These are phyloP conservation scores for Rauvolfia tetraphylla DNA, from an alignment of 257 asterid species.

Conservation along the genomic window DNA sequence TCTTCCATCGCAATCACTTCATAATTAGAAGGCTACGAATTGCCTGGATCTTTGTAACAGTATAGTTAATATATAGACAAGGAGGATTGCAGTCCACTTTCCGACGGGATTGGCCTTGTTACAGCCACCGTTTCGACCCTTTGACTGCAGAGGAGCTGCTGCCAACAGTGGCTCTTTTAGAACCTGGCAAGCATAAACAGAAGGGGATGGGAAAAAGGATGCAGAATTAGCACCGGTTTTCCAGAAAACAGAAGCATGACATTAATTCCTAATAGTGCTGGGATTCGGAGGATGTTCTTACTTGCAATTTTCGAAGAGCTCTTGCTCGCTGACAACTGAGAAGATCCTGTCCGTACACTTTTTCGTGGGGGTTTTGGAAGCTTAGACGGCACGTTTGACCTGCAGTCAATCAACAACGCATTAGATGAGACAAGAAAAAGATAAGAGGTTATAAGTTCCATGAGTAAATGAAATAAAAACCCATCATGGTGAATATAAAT, in stretches of 20 bases:
- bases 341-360: conserved; percentile 46
- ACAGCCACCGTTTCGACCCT: conserved; percentile 54
- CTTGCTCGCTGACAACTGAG: conserved; percentile 43
- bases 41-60: conserved; percentile 2
- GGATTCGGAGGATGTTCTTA: conserved; percentile 26
- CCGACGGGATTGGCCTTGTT: conserved; percentile 14
- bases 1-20: conserved; percentile 15
- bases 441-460: not conserved
- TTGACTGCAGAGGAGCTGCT: conserved; percentile 53
- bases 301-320: conserved; percentile 63
- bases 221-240: not conserved
- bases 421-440: conserved; percentile 4
- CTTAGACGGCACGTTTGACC: conserved; percentile 40
- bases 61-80: conserved; percentile 32
- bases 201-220: conserved; percentile 1
- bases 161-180: conserved; percentile 37
- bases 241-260: not conserved
- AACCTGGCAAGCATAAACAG: conserved; percentile 42
- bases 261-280: not conserved
- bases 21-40: conserved; percentile 5
- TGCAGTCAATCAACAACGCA: conserved; percentile 30
- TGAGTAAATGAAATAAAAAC: not conserved
- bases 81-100: conserved; percentile 4
- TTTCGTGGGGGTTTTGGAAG: conserved; percentile 61
- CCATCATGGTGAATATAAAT: not conserved